These are phyloP conservation scores for Ophiostoma tasmaniense DNA, from an alignment of 2,329 filamentous ascomycete species.

Conservation along the genomic window DNA sequence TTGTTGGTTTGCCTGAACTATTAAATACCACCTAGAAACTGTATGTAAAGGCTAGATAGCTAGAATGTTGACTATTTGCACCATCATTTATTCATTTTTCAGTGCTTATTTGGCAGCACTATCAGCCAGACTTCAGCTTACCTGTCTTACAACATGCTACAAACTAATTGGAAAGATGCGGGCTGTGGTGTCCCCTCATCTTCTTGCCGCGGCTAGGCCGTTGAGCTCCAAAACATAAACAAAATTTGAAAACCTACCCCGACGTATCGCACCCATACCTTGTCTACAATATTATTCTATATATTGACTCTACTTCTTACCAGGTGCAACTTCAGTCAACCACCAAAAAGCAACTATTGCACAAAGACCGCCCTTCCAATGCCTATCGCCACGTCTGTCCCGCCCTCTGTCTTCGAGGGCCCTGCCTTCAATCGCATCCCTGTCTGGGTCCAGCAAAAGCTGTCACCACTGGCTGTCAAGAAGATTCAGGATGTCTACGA, in stretches of 20 bases:
- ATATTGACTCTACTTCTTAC: neutral
- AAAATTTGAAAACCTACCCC: neutral
- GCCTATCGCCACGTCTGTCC: slow-evolving; percentile 34
- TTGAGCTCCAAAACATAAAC: neutral
- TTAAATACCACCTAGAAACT: too few relatives aligned
- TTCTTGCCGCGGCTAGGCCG: neutral
- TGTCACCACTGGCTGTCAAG: slow-evolving; percentile 23
- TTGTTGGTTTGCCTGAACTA: too few relatives aligned
- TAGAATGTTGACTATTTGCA: neutral
- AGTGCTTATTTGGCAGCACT: neutral
- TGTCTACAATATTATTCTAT: neutral
- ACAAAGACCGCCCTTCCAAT: neutral
- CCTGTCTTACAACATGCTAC: neutral
- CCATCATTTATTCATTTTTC: neutral
- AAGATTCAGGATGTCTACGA: slow-evolving; percentile 31
- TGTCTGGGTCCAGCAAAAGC: slow-evolving; percentile 56
- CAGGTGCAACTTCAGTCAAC: neutral
- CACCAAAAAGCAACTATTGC: neutral
- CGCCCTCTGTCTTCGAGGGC: slow-evolving; percentile 70
- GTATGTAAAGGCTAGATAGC: neutral
- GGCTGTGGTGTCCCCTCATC: neutral
- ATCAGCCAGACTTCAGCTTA: neutral
- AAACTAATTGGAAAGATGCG: neutral
- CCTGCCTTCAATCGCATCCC: slow-evolving; percentile 67
- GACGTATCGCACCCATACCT: neutral